Percentiles rank a stretch among this genome's conserved stretches.
Conservation (phyloP, 2,329 filamentous ascomycete species). For the Alternaria tenuissima region DNA sequence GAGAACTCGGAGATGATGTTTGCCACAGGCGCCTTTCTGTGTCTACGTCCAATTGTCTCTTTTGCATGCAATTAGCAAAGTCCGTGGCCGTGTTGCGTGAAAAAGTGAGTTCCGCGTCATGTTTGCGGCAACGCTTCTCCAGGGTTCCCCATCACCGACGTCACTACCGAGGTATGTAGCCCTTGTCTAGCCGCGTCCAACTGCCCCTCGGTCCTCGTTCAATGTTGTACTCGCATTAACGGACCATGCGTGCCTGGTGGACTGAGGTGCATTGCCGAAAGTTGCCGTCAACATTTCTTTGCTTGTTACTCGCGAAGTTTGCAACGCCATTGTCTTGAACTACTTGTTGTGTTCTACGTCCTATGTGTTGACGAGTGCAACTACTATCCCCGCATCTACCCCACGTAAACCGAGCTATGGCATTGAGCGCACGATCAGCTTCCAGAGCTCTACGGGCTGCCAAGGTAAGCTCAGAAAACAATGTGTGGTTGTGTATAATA, state of each 20-base stretch:
- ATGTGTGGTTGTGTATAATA: not conserved
- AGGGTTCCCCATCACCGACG: constrained; percentile 13
- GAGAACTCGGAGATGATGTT: constrained; percentile 19
- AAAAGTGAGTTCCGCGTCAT: constrained; percentile 10
- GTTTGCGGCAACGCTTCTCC: constrained; percentile 39
- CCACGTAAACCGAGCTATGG: constrained; percentile 60
- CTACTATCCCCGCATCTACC: constrained; percentile 37
- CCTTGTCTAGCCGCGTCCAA: constrained; percentile 23
- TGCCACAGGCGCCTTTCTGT: constrained; percentile 21
- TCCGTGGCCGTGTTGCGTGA: constrained; percentile 9
- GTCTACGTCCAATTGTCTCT: constrained; percentile 3
- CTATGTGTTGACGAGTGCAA: constrained; percentile 20
- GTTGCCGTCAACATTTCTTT: constrained; percentile 38
- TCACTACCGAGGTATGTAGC: constrained; percentile 15
- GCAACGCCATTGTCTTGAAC: constrained; percentile 8
- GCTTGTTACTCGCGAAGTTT: constrained; percentile 8
- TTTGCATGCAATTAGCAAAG: constrained; percentile 18
- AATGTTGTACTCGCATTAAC: constrained; percentile 38
- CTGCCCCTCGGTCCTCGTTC: constrained; percentile 44
- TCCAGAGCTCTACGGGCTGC: constrained; percentile 70
- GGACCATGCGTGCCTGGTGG: constrained; percentile 31
- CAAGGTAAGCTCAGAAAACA: constrained; percentile 60
- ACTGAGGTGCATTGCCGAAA: constrained; percentile 35
- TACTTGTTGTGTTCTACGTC: constrained; percentile 4
- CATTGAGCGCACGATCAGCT: constrained; percentile 69